Evolutionary conservation across 257 asterid genomes (phyloP).

Genomic region (Nicotiana noctiflora): DNA sequence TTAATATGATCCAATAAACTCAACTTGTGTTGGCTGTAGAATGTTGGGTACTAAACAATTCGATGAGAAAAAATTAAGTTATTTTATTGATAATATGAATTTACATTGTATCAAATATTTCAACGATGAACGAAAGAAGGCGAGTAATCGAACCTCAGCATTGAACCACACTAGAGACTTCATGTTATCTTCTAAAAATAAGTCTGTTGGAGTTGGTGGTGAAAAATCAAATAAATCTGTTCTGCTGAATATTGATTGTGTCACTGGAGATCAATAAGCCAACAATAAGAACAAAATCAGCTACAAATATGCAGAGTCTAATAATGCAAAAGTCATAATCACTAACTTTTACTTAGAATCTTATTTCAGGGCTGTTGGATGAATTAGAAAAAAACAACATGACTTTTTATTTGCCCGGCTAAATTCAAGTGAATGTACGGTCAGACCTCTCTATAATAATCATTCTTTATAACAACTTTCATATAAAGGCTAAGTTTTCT

Average conservation of each 20-base stretch:
- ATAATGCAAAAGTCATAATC: background rate
- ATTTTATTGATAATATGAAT: background rate
- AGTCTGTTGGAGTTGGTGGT: conserved; percentile 12
- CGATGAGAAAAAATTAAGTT: background rate
- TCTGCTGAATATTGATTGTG: conserved; percentile 6
- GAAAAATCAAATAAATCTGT: background rate
- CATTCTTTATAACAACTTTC: no score
- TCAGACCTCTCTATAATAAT: no score
- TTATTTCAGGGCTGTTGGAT: no score
- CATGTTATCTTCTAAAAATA: conserved; percentile 28
- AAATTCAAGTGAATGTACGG: no score
- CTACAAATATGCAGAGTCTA: background rate
- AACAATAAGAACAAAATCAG: background rate
- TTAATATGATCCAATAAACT: conserved; percentile 30
- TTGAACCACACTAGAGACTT: conserved; percentile 59
- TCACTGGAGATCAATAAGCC: background rate
- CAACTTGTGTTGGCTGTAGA: conserved; percentile 65
- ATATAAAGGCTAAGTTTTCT: no score
- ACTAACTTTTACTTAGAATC: no score
- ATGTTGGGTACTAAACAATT: conserved; percentile 32
- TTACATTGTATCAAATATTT: background rate
- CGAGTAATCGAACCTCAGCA: conserved; percentile 50
- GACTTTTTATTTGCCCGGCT: no score
- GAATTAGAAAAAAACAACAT: no score
- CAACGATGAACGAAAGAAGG: background rate